These are phyloP conservation scores for Acer negundo DNA, from an alignment of 345 rosid species.

Conservation along the genomic window DNA sequence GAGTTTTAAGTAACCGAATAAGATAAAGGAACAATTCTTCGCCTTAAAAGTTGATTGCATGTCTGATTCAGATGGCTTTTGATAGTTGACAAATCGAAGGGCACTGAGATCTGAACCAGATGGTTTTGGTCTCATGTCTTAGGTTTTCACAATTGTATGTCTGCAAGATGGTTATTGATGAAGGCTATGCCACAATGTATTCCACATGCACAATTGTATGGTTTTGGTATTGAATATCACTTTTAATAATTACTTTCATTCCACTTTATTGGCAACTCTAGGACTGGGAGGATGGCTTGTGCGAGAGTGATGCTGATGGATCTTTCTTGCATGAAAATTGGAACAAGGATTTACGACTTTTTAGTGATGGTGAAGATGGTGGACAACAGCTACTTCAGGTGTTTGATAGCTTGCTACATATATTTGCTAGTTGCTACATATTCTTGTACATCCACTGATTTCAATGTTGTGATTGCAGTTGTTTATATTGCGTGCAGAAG, in stretches of 20 bases:
- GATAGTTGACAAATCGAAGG: not conserved
- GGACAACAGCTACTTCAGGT: constrained; percentile 95
- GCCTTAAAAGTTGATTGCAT: not conserved
- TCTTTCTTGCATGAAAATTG: constrained; percentile 87
- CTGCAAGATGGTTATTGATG: constrained; percentile 1
- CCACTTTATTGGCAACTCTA: constrained; percentile 29
- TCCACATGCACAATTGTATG: not conserved
- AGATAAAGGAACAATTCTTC: not conserved
- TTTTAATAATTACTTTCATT: not conserved
- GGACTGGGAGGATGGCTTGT: constrained; percentile 98
- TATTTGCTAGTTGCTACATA: not conserved
- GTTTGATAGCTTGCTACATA: constrained; percentile 2
- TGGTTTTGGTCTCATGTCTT: not conserved
- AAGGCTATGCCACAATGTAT: not conserved
- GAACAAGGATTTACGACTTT: constrained; percentile 83
- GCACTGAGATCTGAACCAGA: not conserved
- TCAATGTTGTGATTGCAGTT: constrained; percentile 56
- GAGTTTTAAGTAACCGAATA: not conserved
- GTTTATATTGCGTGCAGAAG: constrained; percentile 83
- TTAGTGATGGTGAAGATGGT: constrained; percentile 76
- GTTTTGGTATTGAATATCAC: not conserved
- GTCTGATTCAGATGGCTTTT: not conserved
- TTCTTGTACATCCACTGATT: not conserved
- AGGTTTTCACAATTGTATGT: not conserved
- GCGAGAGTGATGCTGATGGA: constrained; percentile 87